These are phyloP conservation scores for Mycosarcoma mackinlayi DNA, from an alignment of 1,284 basidiomycete species.

Conservation along the genomic window DNA sequence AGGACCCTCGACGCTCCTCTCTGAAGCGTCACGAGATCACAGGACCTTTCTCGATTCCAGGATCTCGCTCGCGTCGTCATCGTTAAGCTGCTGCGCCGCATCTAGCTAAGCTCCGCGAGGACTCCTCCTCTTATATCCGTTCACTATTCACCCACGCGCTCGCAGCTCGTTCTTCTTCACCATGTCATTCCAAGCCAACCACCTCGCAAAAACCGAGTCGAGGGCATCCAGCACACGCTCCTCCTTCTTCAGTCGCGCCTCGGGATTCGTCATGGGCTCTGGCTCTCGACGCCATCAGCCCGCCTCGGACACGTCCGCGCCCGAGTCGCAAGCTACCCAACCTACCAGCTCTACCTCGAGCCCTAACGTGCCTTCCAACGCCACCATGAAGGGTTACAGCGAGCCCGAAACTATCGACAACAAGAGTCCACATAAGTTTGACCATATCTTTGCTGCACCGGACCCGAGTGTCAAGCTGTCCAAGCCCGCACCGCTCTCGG, in stretches of 20 bases:
- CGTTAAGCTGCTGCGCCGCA: no score
- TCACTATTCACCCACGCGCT: not conserved
- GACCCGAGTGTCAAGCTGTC: conserved; percentile 48
- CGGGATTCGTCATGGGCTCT: conserved; percentile 37
- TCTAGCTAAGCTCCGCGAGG: no score
- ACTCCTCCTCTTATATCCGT: not conserved
- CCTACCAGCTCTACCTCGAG: conserved; percentile 11
- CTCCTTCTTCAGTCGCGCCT: conserved; percentile 43
- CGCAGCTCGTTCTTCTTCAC: conserved; percentile 8
- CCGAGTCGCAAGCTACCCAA: no score
- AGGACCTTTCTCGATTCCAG: not conserved
- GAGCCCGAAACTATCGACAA: conserved; percentile 4
- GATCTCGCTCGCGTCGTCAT: not conserved
- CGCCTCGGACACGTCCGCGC: no score
- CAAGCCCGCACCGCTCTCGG: conserved; percentile 42
- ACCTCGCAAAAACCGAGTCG: conserved; percentile 32
- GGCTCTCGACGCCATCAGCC: conserved; percentile 23
- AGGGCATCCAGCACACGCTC: conserved; percentile 38
- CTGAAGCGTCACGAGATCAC: conserved; percentile 1
- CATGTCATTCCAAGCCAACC: conserved; percentile 31
- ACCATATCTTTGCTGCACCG: conserved; percentile 52
- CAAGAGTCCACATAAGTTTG: conserved; percentile 33
- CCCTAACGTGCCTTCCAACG: conserved; percentile 4
- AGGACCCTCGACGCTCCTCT: conserved; percentile 1
- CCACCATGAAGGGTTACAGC: not conserved